Evolutionary conservation across 2,329 filamentous ascomycete species (phyloP).

Genomic region (Fusarium zealandicum): DNA sequence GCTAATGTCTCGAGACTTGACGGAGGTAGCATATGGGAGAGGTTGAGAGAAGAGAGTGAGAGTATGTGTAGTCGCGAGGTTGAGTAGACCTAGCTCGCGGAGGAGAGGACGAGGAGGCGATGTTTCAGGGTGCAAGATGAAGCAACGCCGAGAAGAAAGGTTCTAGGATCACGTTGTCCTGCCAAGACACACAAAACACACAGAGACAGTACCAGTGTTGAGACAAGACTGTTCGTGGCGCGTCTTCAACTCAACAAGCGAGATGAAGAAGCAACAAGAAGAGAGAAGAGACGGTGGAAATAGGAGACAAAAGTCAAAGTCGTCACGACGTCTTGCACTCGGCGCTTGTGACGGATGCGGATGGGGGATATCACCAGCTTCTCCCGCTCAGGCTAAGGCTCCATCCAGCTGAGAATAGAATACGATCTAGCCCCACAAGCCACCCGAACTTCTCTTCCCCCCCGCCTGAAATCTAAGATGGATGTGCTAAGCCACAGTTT

Average conservation of each 20-base stretch:
- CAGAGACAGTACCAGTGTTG: slow-evolving; percentile 2
- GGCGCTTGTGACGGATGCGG: slow-evolving; percentile 30
- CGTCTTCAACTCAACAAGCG: not conserved
- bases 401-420: slow-evolving; percentile 1
- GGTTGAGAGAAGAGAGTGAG: not conserved
- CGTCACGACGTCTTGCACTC: slow-evolving; percentile 5
- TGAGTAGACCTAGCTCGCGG: slow-evolving; percentile 20
- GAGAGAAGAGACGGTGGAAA: slow-evolving; percentile 4
- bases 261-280: slow-evolving; percentile 8
- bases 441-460: not conserved
- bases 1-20: slow-evolving; percentile 27
- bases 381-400: slow-evolving; percentile 4
- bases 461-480: not conserved
- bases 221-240: not conserved
- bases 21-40: slow-evolving; percentile 36
- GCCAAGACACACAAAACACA: slow-evolving; percentile 6
- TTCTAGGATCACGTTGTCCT: slow-evolving; percentile 8
- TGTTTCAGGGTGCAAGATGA: slow-evolving; percentile 22
- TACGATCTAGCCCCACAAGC: not conserved
- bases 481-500: not conserved
- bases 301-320: slow-evolving; percentile 10
- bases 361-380: slow-evolving; percentile 4
- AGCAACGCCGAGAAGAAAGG: slow-evolving; percentile 11
- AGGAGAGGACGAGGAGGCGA: slow-evolving; percentile 25
- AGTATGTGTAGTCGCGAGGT: not conserved